Evolutionary conservation across 2,329 filamentous ascomycete genomes (phyloP).

Genomic region (Colletotrichum echinochloae): DNA sequence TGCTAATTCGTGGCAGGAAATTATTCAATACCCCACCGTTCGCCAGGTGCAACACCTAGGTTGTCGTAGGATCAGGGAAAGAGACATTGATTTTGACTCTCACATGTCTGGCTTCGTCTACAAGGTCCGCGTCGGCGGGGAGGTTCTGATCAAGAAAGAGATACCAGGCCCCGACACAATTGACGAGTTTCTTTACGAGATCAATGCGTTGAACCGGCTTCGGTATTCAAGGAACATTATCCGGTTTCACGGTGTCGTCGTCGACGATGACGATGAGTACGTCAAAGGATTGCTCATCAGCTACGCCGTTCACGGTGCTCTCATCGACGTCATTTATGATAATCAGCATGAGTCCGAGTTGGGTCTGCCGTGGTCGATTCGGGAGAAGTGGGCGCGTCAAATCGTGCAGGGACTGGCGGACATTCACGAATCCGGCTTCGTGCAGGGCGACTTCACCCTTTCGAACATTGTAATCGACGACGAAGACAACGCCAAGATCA

Average conservation of each 20-base stretch:
- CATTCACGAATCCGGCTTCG: slow-evolving; percentile 95
- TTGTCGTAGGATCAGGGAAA: slow-evolving; percentile 75
- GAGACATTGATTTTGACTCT: slow-evolving; percentile 84
- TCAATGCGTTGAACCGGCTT: slow-evolving; percentile 90
- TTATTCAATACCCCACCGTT: slow-evolving; percentile 84
- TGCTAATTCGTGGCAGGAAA: slow-evolving; percentile 67
- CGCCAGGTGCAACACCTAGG: slow-evolving; percentile 79
- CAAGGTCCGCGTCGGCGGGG: slow-evolving; percentile 79
- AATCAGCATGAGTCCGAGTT: slow-evolving; percentile 69
- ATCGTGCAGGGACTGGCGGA: slow-evolving; percentile 91
- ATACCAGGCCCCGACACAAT: slow-evolving; percentile 96
- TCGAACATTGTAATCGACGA: slow-evolving; percentile 96
- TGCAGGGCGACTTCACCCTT: slow-evolving; percentile 96
- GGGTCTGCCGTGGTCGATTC: slow-evolving; percentile 73
- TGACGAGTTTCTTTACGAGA: slow-evolving; percentile 97
- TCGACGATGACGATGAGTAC: slow-evolving; percentile 78
- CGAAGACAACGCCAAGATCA: slow-evolving; percentile 90
- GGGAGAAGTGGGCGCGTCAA: slow-evolving; percentile 90
- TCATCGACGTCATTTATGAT: slow-evolving; percentile 93
- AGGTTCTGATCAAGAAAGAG: slow-evolving; percentile 92
- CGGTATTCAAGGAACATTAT: slow-evolving; percentile 82
- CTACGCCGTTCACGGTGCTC: slow-evolving; percentile 85
- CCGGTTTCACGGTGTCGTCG: slow-evolving; percentile 85
- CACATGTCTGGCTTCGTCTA: slow-evolving; percentile 98
- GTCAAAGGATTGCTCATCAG: slow-evolving; percentile 93